Evolutionary conservation across 805 yeast genomes (phyloP).

Genomic region (Limtongia smithiae): DNA sequence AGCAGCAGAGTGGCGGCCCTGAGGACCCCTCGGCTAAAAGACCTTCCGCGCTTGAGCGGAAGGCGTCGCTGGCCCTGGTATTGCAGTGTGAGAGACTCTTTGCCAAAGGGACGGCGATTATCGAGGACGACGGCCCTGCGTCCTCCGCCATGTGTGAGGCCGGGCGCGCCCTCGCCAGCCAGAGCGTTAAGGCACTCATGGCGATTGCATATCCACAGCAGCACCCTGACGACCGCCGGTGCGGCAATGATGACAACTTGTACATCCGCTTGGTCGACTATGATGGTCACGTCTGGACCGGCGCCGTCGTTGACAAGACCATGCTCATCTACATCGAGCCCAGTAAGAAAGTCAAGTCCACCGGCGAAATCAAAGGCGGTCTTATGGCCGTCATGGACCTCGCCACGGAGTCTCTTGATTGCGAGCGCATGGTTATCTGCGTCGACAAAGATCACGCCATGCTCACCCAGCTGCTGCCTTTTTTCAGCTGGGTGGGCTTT

Average conservation of each 20-base stretch:
- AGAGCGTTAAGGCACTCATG: slow-evolving; percentile 15
- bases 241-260: slow-evolving; percentile 3
- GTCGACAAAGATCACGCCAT: slow-evolving; percentile 24
- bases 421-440: slow-evolving; percentile 29
- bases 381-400: slow-evolving; percentile 30
- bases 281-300: slow-evolving; percentile 26
- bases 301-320: slow-evolving; percentile 25
- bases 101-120: slow-evolving; percentile 30
- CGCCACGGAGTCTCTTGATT: slow-evolving; percentile 29
- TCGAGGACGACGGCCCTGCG: slow-evolving; percentile 15
- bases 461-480: slow-evolving; percentile 14
- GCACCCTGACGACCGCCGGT: not conserved
- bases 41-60: slow-evolving; percentile 30
- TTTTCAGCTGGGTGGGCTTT: slow-evolving; percentile 31
- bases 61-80: slow-evolving; percentile 34
- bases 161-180: slow-evolving; percentile 2
- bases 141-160: slow-evolving; percentile 2
- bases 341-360: slow-evolving; percentile 7
- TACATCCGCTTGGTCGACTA: slow-evolving; percentile 22
- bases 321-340: slow-evolving; percentile 26
- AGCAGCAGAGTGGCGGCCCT: slow-evolving; percentile 35
- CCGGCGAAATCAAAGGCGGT: slow-evolving; percentile 22
- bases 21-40: slow-evolving; percentile 31
- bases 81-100: slow-evolving; percentile 33
- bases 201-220: slow-evolving; percentile 10